Percentiles rank a stretch among this genome's conserved stretches.
phyloP scores from a whole-genome alignment of 805 yeast species.

The Pachysolen tannophilus region DNA sequence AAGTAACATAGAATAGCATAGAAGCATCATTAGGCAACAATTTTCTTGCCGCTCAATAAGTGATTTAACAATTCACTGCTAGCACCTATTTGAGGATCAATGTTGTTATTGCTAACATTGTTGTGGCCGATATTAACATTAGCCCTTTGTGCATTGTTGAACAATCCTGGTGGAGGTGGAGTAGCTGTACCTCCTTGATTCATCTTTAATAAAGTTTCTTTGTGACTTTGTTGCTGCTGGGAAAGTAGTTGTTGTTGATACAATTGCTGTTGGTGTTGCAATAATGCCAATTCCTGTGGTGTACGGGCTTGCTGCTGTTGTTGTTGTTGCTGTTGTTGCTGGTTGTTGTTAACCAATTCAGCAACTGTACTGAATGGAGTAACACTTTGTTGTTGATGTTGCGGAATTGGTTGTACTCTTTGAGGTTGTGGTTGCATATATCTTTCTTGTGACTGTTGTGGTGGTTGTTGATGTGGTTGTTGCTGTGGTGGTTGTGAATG shows the following conservation, averaged over 20 bases:
- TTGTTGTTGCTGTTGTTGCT: no score
- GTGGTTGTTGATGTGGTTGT: slow-evolving; percentile 25
- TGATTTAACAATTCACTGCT: slow-evolving; percentile 73
- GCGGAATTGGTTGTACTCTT: slow-evolving; percentile 9
- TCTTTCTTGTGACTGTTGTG: slow-evolving; percentile 17
- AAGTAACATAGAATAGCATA: no score
- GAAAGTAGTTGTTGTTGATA: slow-evolving; percentile 21
- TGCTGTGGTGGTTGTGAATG: slow-evolving; percentile 19
- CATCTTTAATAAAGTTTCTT: slow-evolving; percentile 4
- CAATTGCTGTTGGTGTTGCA: slow-evolving; percentile 29
- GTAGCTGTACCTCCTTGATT: slow-evolving; percentile 33
- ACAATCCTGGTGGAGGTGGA: slow-evolving; percentile 73
- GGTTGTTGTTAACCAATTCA: no score
- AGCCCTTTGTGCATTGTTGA: slow-evolving; percentile 17
- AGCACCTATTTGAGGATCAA: no score
- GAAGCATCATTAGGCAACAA: no score
- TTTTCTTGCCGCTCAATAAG: slow-evolving; percentile 72
- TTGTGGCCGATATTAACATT: slow-evolving; percentile 7
- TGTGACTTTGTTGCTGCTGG: slow-evolving; percentile 9
- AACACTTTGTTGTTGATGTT: slow-evolving; percentile 9
- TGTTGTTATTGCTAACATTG: no score
- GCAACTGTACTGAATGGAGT: slow-evolving; percentile 12
- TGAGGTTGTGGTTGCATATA: slow-evolving; percentile 22
- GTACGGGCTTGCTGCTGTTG: no score
- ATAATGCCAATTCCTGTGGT: slow-evolving; percentile 17